Evolutionary conservation across 495 filamentous ascomycete species (phyloP).

Genomic region (Podospora pseudopauciseta): DNA sequence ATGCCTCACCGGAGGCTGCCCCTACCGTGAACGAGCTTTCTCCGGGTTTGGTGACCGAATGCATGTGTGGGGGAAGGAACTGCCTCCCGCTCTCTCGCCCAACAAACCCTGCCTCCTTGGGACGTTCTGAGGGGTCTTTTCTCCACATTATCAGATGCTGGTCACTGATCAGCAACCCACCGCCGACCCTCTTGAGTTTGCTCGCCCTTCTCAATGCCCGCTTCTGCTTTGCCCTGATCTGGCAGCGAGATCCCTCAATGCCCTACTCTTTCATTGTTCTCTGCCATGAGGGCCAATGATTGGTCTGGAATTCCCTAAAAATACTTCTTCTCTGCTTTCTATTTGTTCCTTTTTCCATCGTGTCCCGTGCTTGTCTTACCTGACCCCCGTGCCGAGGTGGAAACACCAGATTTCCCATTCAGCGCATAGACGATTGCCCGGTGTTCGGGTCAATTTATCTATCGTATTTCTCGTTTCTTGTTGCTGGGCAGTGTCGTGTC

Average conservation of each 20-base stretch:
- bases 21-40: not conserved
- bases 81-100: not conserved
- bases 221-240: slow-evolving; percentile 15
- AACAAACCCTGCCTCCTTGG: not conserved
- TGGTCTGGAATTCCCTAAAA: not conserved
- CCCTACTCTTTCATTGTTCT: not conserved
- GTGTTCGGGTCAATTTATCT: slow-evolving; percentile 7
- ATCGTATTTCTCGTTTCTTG: slow-evolving; percentile 20
- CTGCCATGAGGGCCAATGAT: slow-evolving; percentile 1
- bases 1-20: not conserved
- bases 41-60: slow-evolving; percentile 10
- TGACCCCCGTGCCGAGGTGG: not conserved
- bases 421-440: not conserved
- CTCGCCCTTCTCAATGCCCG: not conserved
- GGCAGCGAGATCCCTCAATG: not conserved
- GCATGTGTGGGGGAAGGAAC: not conserved
- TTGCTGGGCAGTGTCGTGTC: not conserved
- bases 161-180: slow-evolving; percentile 12
- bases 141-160: slow-evolving; percentile 5
- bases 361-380: not conserved
- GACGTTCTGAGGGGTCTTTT: not conserved
- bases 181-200: slow-evolving; percentile 1
- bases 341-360: slow-evolving; percentile 1
- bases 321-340: not conserved
- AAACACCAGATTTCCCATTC: not conserved